These are phyloP conservation scores for Davidsoniella eucalypti DNA, from an alignment of 2,329 filamentous ascomycete species.

Conservation along the genomic window DNA sequence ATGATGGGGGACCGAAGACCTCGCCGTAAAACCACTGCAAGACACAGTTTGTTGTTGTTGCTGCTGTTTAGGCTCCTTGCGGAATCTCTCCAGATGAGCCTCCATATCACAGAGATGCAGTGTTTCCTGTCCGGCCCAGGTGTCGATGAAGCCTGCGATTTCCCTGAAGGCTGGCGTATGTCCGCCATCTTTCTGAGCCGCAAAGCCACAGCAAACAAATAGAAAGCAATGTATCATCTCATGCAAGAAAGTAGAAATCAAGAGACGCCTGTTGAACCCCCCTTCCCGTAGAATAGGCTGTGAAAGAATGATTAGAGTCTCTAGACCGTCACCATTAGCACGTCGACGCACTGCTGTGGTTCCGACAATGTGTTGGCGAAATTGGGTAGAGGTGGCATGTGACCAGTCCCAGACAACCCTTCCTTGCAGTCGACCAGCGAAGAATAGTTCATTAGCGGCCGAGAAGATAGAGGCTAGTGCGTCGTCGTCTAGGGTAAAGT, in stretches of 20 bases:
- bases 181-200: constrained; percentile 37
- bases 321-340: constrained; percentile 32
- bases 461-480: constrained; percentile 42
- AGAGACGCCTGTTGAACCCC: constrained; percentile 40
- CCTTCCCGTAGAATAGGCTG: constrained; percentile 38
- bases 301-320: constrained; percentile 46
- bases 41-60: too few species aligned
- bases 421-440: constrained; percentile 36
- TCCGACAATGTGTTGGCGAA: constrained; percentile 40
- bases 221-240: constrained; percentile 52
- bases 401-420: constrained; percentile 49
- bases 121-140: constrained; percentile 40
- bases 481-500: constrained; percentile 39
- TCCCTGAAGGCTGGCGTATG: constrained; percentile 43
- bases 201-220: constrained; percentile 44
- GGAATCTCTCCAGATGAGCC: constrained; percentile 41
- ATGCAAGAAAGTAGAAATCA: constrained; percentile 49
- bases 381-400: constrained; percentile 30
- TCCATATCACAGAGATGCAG: constrained; percentile 43
- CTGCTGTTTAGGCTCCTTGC: constrained; percentile 13
- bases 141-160: constrained; percentile 43
- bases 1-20: too few species aligned
- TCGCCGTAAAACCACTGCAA: too few species aligned
- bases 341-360: constrained; percentile 40
- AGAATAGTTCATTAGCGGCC: constrained; percentile 47